Evolutionary conservation across 768 basidiomycete species (phyloP), one percentile per base, ranked within the genome.

Genomic region (Podaxis sp.): DNA sequence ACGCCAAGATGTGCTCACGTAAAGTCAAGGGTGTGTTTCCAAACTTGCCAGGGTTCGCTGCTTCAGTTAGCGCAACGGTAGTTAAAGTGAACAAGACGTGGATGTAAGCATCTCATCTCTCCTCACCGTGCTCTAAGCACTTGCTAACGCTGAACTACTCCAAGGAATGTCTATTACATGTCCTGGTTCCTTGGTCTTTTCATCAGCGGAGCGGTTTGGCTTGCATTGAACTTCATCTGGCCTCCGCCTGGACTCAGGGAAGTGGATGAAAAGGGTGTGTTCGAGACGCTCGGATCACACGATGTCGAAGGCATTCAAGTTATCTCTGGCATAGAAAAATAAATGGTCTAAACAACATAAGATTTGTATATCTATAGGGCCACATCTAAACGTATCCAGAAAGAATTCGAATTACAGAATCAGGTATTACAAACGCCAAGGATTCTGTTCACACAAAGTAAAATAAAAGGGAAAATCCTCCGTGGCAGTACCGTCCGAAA

Each of bases 11-110:
- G 22, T 9, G 55, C 38, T 44, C 19, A 54, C 42, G 24, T 40
- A 1, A 24, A 2, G 12, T 30, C 39, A 6, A 75, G 73, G 72
- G 72, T 22, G 70, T 74, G 2, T 75, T 69, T 68, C 72, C 70
- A 3, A 72, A 67, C 44, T 63, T 73, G 60, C 74, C 74, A 0
- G 73, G 73, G 3, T 74, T 75, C 56, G 64, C 61, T 7, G 65
- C 65, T 22, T 71, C 72, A 0, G 62, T 73, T 30, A 69, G 68
- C 5, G 63, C 58, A 11, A 19, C 7, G 7, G 12, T 59, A 4
- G 54, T 72, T 1, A 36, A 61, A 19, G 71, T 74, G 3, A 65
- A 56, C 15, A 56, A 54, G 6, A 57, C 39, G 5, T 75, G 73
- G 74, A 67, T 68, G 70, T 70, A 60, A 56, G 70, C 66, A 17